These are phyloP conservation scores for Smithsoniella earleae DNA, from an alignment of 163 green algal species.

Conservation along the genomic window DNA sequence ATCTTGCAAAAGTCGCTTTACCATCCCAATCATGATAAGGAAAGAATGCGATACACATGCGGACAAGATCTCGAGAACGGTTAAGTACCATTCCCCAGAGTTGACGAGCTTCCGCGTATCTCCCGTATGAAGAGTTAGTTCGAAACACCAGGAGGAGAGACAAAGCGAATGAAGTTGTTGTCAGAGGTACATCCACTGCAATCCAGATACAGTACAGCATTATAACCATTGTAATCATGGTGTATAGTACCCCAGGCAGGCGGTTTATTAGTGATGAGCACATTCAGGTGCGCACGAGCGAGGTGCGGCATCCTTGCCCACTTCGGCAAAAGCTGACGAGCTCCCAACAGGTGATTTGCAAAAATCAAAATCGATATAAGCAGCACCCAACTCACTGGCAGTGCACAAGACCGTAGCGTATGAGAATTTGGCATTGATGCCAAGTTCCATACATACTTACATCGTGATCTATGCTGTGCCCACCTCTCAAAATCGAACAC, in stretches of 20 bases:
- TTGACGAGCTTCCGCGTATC: constrained; percentile 25
- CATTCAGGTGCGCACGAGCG: not conserved
- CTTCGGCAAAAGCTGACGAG: not conserved
- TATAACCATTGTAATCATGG: constrained; percentile 3
- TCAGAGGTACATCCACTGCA: constrained; percentile 20
- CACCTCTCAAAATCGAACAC: constrained; percentile 22
- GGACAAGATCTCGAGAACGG: constrained; percentile 16
- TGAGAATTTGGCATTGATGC: constrained; percentile 1
- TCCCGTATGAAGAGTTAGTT: constrained; percentile 36
- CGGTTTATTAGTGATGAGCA: not conserved
- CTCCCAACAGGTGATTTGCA: not conserved
- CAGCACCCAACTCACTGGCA: not conserved
- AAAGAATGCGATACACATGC: constrained; percentile 2
- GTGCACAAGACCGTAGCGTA: not conserved
- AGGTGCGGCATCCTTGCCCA: not conserved
- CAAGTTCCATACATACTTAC: not conserved
- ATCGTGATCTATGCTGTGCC: not conserved
- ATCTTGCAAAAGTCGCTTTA: constrained; percentile 7
- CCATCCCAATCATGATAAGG: not conserved
- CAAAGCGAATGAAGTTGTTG: constrained; percentile 57
- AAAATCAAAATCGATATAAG: not conserved
- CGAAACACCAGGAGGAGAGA: constrained; percentile 62
- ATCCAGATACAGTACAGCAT: not conserved
- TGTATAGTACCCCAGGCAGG: not conserved
- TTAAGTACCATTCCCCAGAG: constrained; percentile 30